Evolutionary conservation across 2,329 filamentous ascomycete species (phyloP), one percentile per base, ranked within the genome.

Genomic region (Neofusicoccum umdonicola): DNA sequence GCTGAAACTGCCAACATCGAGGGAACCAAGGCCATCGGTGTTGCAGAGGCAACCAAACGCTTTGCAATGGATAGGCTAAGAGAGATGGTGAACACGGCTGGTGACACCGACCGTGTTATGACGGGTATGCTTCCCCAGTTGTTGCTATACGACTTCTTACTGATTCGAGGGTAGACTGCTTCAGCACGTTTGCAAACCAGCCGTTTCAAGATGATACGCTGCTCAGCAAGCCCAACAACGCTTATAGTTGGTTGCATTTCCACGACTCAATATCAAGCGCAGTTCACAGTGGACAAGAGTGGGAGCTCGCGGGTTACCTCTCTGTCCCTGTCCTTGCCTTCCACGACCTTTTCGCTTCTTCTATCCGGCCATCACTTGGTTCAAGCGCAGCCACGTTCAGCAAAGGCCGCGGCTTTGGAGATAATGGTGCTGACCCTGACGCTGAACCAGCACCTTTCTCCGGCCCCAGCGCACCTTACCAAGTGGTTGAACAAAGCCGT

Each of bases 171-270:
- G 4, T 27, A 65, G 91, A 98, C 67, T 89, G 96, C 70, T 97
- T 97, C 73, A 83, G 90, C 22, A 86, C 90, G 69, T 99, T 97
- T 75, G 93, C 94, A 0, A 88, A 87, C 47, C 91, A 93, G 70
- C 88, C 93, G 19, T 99, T 90, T 78, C 96, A 97, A 79, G 95
- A 99, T 75, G 95, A 99, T 76, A 90, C 89, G 0, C 90, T 92
- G 69, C 87, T 99, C 37, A 91, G 89, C 39, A 99, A 99, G 74
- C 96, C 96, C 0, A 88, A 90, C 69, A 81, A 85, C 1, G 92
- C 92, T 0, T 96, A 97, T 76, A 94, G 97, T 72, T 99, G 95
- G 95, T 85, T 99, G 63, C 84, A 96, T 76, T 98, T 99, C 77
- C 91, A 97, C 77, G 95, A 98, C 71, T 82, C 83, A 0, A 88